Evolutionary conservation across 2,329 filamentous ascomycete genomes (phyloP).

Genomic region (Dryadomyces quercus-mongolicae): DNA sequence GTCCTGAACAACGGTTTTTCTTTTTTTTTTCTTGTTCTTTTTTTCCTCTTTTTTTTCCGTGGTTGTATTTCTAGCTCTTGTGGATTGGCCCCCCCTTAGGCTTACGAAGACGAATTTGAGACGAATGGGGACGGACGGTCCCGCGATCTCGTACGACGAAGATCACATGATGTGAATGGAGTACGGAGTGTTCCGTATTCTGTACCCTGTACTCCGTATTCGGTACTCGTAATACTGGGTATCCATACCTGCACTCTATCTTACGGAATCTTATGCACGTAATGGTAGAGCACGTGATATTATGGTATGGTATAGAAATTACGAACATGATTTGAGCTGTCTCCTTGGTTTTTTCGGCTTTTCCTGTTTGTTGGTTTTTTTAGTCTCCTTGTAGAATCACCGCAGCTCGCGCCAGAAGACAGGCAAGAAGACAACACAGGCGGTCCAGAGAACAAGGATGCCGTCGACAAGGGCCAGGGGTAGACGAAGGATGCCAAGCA

Average conservation of each 20-base stretch:
- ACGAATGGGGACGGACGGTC: too few species aligned
- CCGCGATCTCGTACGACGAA: too few species aligned
- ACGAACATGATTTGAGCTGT: too few species aligned
- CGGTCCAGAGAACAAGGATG: constrained; percentile 63
- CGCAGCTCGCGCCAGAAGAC: constrained; percentile 40
- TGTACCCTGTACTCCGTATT: too few species aligned
- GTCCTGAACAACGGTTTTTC: not conserved
- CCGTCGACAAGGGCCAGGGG: constrained; percentile 55
- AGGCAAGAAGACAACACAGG: constrained; percentile 69
- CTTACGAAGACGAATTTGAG: too few species aligned
- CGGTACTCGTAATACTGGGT: too few species aligned
- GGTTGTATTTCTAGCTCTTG: not conserved
- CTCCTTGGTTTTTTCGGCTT: not conserved
- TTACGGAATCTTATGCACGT: too few species aligned
- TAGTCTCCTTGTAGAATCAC: not conserved
- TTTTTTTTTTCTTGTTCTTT: not conserved
- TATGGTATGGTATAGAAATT: too few species aligned
- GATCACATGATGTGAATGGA: too few species aligned
- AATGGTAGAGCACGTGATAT: too few species aligned
- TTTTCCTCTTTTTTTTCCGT: not conserved
- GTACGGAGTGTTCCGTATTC: too few species aligned
- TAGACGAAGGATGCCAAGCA: constrained; percentile 18
- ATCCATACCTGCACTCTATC: too few species aligned
- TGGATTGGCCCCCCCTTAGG: not conserved
- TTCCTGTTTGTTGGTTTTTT: not conserved